These are phyloP conservation scores for Diplotaxis tenuifolia DNA, from an alignment of 345 rosid genomes.

Conservation along the genomic window DNA sequence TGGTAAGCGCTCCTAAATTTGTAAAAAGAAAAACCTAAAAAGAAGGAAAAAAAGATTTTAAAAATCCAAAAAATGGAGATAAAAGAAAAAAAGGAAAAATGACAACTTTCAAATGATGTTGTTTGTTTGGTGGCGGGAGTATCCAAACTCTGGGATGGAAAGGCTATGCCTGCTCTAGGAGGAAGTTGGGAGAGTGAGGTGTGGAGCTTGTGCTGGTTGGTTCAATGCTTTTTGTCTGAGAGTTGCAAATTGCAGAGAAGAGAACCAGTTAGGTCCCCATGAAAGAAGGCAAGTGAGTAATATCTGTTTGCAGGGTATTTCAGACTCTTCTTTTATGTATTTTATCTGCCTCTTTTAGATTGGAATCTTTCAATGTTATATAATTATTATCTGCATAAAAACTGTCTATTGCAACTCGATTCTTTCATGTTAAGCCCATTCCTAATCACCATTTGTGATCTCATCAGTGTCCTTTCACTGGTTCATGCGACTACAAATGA, in stretches of 20 bases:
- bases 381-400: background rate
- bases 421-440: background rate
- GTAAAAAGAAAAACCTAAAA: background rate
- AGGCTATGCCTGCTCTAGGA: background rate
- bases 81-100: background rate
- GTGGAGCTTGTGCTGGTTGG: background rate
- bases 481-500: background rate
- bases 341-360: background rate
- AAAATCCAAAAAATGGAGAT: background rate
- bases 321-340: background rate
- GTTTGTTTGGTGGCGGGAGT: slow-evolving; percentile 14
- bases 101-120: slow-evolving; percentile 3
- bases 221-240: slow-evolving; percentile 1
- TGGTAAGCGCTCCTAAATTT: slow-evolving; percentile 27
- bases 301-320: background rate
- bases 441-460: background rate
- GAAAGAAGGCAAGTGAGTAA: slow-evolving; percentile 1
- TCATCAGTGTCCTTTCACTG: background rate
- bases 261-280: slow-evolving; percentile 11
- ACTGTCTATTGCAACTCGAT: background rate
- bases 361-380: background rate
- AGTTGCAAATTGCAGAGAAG: slow-evolving; percentile 3
- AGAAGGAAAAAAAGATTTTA: background rate
- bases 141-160: background rate
- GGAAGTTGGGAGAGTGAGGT: background rate